Base-by-base conservation (phyloP, 2,329 filamentous ascomycete species). In the Trichoderma arundinaceum region DNA sequence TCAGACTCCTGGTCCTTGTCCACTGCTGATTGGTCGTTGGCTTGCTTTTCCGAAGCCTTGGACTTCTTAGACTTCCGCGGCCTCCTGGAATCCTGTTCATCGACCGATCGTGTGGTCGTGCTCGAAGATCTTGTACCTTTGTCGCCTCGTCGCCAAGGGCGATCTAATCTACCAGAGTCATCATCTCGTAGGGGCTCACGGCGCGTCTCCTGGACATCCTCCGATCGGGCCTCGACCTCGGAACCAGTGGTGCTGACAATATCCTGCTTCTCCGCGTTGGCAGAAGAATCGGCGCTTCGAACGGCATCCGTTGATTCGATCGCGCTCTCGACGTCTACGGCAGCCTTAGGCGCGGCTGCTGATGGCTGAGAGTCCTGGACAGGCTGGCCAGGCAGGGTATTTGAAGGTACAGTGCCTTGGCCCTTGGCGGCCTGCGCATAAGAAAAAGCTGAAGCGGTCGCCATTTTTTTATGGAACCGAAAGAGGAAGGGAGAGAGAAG, bases 361-460 rank as follows among this genome's bases (percentile, higher is more conserved):
- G 70, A 67, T 32, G 75, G 67, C 67, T 77, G 73, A 38, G 72
- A 48, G 38, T 71, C 73, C 68, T 74, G 73, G 49, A 70, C 59
- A 51, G 67, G 67, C 38, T 69, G 67, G 49, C 72, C 72, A 61
- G 72, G 46, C n/a, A 70, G 62, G 49, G 72, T 66, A 70, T 69
- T 74, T 66, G 75, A 74, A 33, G 74, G 76, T 69, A 73, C 72
- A 64, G 75, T 68, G 69, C 86, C 81, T 73, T 90, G 86, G 74
- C 94, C 92, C 79, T 95, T 95, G 67, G 94, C 94, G 75, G 94
- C 94, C 84, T 97, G 93, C 73, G 94, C 94, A 79, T 98, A 98
- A 67, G 94, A 97, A 77, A 97, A 97, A 39, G 87, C 83, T 68
- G 87, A 83, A 69, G 86, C 72, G 66, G 78, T 77, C 69, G 84